These are phyloP conservation scores for Verticillium zaregamsianum DNA, from an alignment of 2,329 filamentous ascomycete genomes.

Conservation along the genomic window DNA sequence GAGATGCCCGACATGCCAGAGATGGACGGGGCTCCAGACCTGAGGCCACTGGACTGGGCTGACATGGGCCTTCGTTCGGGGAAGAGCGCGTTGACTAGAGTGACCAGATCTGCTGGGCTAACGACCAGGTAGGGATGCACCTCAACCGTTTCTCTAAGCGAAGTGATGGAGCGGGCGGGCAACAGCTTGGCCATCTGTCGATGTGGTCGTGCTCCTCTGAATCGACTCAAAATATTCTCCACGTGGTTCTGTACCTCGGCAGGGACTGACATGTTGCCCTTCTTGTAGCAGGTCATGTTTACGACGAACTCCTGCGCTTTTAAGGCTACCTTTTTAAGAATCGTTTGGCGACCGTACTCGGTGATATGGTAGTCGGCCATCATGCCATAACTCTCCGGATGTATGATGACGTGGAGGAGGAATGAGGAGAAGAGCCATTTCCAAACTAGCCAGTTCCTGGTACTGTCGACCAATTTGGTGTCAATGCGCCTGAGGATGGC, in stretches of 20 bases:
- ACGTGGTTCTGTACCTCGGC: constrained; percentile 63
- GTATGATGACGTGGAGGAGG: constrained; percentile 75
- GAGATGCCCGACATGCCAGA: constrained; percentile 66
- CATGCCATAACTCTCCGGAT: constrained; percentile 77
- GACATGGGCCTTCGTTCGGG: constrained; percentile 68
- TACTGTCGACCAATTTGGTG: constrained; percentile 65
- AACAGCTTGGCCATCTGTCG: constrained; percentile 54
- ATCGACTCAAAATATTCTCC: constrained; percentile 65
- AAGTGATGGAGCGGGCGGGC: constrained; percentile 68
- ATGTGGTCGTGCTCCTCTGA: constrained; percentile 50
- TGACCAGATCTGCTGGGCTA: constrained; percentile 73
- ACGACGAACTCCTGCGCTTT: constrained; percentile 75
- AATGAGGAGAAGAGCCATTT: constrained; percentile 93
- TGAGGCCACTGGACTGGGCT: constrained; percentile 55
- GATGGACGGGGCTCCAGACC: constrained; percentile 63
- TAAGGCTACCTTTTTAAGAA: constrained; percentile 73
- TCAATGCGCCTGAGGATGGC: constrained; percentile 77
- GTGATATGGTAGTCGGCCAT: constrained; percentile 91
- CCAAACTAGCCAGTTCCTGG: constrained; percentile 78
- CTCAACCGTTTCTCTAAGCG: constrained; percentile 69
- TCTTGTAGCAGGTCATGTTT: constrained; percentile 68
- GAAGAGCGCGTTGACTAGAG: constrained; percentile 78
- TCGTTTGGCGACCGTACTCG: constrained; percentile 82
- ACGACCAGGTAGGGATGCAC: constrained; percentile 78
- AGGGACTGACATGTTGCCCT: constrained; percentile 58